Base-by-base conservation (phyloP, 2,329 filamentous ascomycete species). In the Aspergillus sp. region DNA sequence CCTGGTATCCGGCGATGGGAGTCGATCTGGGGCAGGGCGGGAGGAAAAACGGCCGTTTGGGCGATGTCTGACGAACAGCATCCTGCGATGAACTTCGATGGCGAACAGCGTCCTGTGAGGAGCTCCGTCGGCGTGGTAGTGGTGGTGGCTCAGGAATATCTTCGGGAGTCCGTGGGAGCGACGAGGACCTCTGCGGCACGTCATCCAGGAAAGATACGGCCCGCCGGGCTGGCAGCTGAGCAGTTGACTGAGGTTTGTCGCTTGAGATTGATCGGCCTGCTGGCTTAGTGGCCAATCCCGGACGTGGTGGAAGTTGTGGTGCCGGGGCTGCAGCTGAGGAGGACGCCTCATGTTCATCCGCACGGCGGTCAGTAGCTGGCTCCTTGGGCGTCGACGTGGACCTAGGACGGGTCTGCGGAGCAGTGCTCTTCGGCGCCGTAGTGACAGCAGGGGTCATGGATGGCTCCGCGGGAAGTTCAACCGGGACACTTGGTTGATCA, bases 11-110 rank as follows among this genome's bases (percentile, higher is more conserved):
- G 8, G 84, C 78, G 11, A 86, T 83, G 10, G 86, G 84, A 4
- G 82, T 78, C 41, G 83, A 85, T 62, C 91, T 84, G 6, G 88
- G 88, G 68, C 93, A 96, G 2, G 87, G 82, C 3, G 90, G 86
- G 13, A 93, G 81, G 27, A 70, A 44, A 73, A 63, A 11, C 67
- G 66, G 25, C 61, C 52, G 5, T 63, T 56, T 62, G 13, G 68
- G 59, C 13, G 67, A 66, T 11, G 64, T 51, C 11, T 59, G 66
- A 15, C 62, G 61, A 36, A 62, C 59, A 5, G 57, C 21, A 42
- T 57, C 59, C 54, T 66, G 60, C 15, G 61, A 64, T 25, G 62
- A 58, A 32, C 61, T 63, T n/a, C 57, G 44, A 23, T 55, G 60
- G 21, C 57, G 25, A 32, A 62, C 59, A 5, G 57, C 21, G 38